Evolutionary conservation across 768 basidiomycete genomes (phyloP).

Genomic region (Leccinum fibrillosum): DNA sequence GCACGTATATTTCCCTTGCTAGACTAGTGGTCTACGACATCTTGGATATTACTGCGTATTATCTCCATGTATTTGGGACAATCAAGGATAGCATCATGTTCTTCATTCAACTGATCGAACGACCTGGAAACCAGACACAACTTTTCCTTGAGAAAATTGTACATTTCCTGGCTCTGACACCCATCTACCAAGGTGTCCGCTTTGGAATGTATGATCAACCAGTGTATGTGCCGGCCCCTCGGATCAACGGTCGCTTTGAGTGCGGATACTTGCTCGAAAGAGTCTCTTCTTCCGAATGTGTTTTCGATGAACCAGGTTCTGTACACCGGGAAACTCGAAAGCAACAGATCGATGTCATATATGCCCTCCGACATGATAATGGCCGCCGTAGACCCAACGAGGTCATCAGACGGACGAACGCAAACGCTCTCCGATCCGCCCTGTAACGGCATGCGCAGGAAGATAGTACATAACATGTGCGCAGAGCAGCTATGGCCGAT

Average conservation of each 20-base stretch:
- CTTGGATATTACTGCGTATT: constrained; percentile 39
- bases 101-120: constrained; percentile 41
- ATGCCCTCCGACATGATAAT: constrained; percentile 74
- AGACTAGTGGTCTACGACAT: constrained; percentile 3
- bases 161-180: constrained; percentile 60
- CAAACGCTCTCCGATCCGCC: constrained; percentile 27
- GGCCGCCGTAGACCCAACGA: constrained; percentile 48
- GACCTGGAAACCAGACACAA: constrained; percentile 30
- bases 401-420: constrained; percentile 41
- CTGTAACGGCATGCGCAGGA: constrained; percentile 47
- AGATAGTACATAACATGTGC: constrained; percentile 72
- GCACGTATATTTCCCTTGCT: constrained; percentile 1
- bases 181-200: constrained; percentile 68
- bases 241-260: constrained; percentile 39
- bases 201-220: constrained; percentile 74
- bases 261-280: constrained; percentile 50
- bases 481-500: constrained; percentile 82
- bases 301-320: constrained; percentile 63
- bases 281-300: constrained; percentile 51
- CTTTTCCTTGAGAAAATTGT: constrained; percentile 43
- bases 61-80: constrained; percentile 43
- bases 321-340: constrained; percentile 65
- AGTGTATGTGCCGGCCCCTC: constrained; percentile 39
- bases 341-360: constrained; percentile 67
- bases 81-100: constrained; percentile 54